Base-by-base conservation (phyloP, 2,329 filamentous ascomycete genomes). In the Aurifilum marmelostoma region DNA sequence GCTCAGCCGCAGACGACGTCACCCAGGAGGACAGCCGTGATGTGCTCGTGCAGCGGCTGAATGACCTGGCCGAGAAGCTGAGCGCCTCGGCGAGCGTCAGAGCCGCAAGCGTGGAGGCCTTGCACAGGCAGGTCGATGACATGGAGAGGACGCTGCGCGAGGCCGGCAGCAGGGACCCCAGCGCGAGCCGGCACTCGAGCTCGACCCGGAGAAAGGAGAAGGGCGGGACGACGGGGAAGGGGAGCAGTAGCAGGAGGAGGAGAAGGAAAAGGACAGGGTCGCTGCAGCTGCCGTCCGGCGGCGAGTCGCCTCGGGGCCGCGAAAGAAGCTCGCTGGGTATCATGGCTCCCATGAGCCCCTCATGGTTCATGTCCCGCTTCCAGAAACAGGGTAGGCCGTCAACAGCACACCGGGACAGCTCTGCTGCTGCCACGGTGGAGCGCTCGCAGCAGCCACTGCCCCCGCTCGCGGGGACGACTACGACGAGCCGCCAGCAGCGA, bases 21-120 rank as follows among this genome's bases (percentile, higher is more conserved):
- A 73, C 76, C 24, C 76, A 77, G 59, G 79, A 77, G 59, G 79
- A 80, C 69, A 79, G 78, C 74, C 80, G 79, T 67, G 80, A 85
- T 71, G 80, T 82, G 32, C 80, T 88, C 66, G 80, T 85, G 39
- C 80, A 82, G 71, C 79, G 82, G 41, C 76, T 83, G 21, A 75
- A 74, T 61, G 77, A 78, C 58, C 71, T 83, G 29, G 76, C 80
- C n/a, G 76, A 80, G 64, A 78, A 79, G 58, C 74, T 83, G 9
- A 75, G 75, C 65, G 73, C 75, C 29, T 71, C 76, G 47, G 73
- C 18, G 43, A n/a, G 75, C 16, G 71, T 73, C 47, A 71, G 74
- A 21, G 61, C 73, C 65, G 75, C 75, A 11, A 77, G 74, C 65
- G 71, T 83, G 47, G 76, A 77, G 63, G 72, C 75, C 50, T 75